Evolutionary conservation across 805 yeast genomes (phyloP).

Genomic region (Yarrowia sp.): DNA sequence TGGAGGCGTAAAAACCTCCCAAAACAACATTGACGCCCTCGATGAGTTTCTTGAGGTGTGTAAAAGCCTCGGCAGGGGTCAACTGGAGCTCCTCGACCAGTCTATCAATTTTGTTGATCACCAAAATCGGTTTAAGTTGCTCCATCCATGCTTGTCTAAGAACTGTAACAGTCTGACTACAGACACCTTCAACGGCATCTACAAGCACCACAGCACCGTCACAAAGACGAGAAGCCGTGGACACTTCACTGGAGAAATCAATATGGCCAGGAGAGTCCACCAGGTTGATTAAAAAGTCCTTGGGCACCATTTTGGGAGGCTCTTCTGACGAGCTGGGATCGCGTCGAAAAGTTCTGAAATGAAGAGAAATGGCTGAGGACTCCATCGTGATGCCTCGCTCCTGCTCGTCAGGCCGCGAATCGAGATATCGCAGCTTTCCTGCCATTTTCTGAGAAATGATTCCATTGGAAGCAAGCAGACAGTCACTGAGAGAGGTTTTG

Average conservation of each 20-base stretch:
- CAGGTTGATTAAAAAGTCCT: constrained; percentile 81
- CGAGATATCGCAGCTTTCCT: constrained; percentile 89
- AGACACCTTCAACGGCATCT: constrained; percentile 97
- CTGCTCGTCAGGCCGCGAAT: constrained; percentile 94
- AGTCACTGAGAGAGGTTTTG: constrained; percentile 90
- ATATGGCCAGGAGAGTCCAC: constrained; percentile 99
- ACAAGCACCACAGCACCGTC: constrained; percentile 95
- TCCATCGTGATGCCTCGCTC: constrained; percentile 97
- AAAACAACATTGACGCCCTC: constrained; percentile 94
- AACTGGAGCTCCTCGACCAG: constrained; percentile 76
- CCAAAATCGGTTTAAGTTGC: constrained; percentile 79
- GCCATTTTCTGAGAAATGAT: constrained; percentile 93
- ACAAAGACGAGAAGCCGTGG: constrained; percentile 91
- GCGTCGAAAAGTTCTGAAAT: constrained; percentile 59
- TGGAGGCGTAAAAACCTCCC: constrained; percentile 90
- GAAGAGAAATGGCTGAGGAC: constrained; percentile 90
- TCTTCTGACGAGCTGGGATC: constrained; percentile 32
- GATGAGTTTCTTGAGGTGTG: constrained; percentile 69
- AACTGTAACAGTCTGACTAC: constrained; percentile 95
- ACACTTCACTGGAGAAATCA: constrained; percentile 93
- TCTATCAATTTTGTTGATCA: constrained; percentile 87
- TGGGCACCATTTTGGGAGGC: constrained; percentile 39
- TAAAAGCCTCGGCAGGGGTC: constrained; percentile 79
- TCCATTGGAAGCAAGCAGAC: constrained; percentile 90
- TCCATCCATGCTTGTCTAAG: constrained; percentile 95